Base-by-base conservation (phyloP, 148 eudicot species). In the Vaccinium vitisidaea region DNA sequence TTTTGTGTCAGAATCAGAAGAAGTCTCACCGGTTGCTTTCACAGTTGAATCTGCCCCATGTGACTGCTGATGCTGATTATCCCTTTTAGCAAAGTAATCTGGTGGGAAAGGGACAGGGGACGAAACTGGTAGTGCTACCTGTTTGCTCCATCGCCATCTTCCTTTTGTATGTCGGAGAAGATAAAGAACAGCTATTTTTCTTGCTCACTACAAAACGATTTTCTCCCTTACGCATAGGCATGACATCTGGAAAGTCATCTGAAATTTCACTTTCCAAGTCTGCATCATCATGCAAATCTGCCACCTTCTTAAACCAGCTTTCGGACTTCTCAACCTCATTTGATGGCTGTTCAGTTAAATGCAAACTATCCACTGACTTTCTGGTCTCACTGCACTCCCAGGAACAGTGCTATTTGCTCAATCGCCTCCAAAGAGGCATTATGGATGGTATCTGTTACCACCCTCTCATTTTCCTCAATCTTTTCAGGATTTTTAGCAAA, bases 21-120 rank as follows among this genome's bases (percentile, higher is more conserved):
- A 83, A 79, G 21, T 71, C 79, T 85, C 77, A 48, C 59, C 79
- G 18, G 49, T 61, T 67, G 84, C 78, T 46, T 80, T 48, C 30
- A n/a, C 69, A 25, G 77, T 83, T 70, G 83, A 79, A 80, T 85
- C 86, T 49, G 88, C 83, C 19, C 75, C 82, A 65, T 74, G 78
- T 36, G 84, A 18, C 46, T 69, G 88, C 23, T 80, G 83, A 83
- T 69, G 88, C 23, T 80, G 83, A 83, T 89, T 83, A 55, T 88
- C 87, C 83, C 82, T 87, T 82, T 83, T 91, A 55, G 96, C 89
- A 86, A 97, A 97, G 87, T 94, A 91, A 83, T 87, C 93, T 25
- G 99, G 98, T 79, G 99, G 99, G 83, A 95, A 97, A 71, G 99
- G 99, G 63, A 97, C 99, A 85, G 94, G 98, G 98, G 30, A 95